Evolutionary conservation across 2,329 filamentous ascomycete genomes (phyloP).

Genomic region (Apiospora saccharicola): DNA sequence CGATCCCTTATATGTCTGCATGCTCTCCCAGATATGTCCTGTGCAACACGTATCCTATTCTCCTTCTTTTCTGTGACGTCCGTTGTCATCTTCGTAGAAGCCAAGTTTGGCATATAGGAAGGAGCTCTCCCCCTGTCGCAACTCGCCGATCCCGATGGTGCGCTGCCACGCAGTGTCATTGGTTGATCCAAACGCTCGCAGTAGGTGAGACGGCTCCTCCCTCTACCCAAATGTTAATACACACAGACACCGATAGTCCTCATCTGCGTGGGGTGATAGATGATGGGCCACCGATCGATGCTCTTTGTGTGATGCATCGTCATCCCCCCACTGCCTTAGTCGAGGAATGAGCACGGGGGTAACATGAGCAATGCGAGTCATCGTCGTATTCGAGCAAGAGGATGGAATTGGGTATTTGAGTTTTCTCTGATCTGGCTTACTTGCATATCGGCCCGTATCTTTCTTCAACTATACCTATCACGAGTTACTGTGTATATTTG

Average conservation of each 20-base stretch:
- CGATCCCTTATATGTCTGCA: background rate
- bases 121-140: background rate
- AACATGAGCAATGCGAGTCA: too few relatives aligned
- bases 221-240: too few relatives aligned
- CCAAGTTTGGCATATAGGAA: background rate
- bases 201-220: too few relatives aligned
- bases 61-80: background rate
- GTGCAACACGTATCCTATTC: background rate
- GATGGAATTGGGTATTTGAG: background rate
- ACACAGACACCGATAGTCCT: too few relatives aligned
- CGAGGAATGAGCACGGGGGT: too few relatives aligned
- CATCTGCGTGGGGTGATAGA: too few relatives aligned
- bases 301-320: too few relatives aligned
- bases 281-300: too few relatives aligned
- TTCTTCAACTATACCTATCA: background rate
- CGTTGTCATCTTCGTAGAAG: background rate
- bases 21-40: background rate
- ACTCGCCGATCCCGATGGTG: background rate
- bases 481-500: background rate
- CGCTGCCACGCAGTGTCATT: background rate
- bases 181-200: background rate
- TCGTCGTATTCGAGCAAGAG: background rate
- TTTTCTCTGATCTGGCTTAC: background rate
- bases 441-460: background rate
- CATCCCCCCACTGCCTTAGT: too few relatives aligned